Conservation (phyloP, 1,284 basidiomycete species). For the Leccinum angustisporum region DNA sequence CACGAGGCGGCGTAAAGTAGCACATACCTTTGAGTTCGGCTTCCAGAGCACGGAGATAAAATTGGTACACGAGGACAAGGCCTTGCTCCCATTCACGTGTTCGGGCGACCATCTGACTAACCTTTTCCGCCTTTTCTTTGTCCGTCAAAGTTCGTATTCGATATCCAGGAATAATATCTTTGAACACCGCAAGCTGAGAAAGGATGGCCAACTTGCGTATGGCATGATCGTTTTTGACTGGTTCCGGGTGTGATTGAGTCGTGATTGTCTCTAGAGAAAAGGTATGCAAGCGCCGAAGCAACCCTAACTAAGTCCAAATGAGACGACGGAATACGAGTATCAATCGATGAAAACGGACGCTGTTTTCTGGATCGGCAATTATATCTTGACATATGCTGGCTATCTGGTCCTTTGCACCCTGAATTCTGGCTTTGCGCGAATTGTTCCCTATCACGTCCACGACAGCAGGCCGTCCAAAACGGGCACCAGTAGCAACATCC, state of each 20-base stretch:
- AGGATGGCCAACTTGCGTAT: constrained; percentile 89
- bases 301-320: constrained; percentile 61
- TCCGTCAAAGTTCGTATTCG: constrained; percentile 88
- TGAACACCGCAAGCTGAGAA: constrained; percentile 92
- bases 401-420: constrained; percentile 86
- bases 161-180: constrained; percentile 92
- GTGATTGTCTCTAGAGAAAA: constrained; percentile 77
- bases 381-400: constrained; percentile 89
- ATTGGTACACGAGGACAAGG: constrained; percentile 88
- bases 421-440: constrained; percentile 70
- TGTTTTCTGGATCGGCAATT: constrained; percentile 81
- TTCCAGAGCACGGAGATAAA: constrained; percentile 85
- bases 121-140: constrained; percentile 89
- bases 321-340: constrained; percentile 15
- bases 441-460: constrained; percentile 69
- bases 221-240: constrained; percentile 74
- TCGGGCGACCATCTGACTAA: constrained; percentile 88
- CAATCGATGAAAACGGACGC: constrained; percentile 46
- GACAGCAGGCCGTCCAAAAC: constrained; percentile 81
- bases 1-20: constrained; percentile 24
- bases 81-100: constrained; percentile 97
- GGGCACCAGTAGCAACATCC: constrained; percentile 73
- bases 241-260: constrained; percentile 62
- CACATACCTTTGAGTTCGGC: constrained; percentile 79
- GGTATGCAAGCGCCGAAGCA: constrained; percentile 82